Conservation (phyloP, 2,329 filamentous ascomycete genomes). For the Penicillium janthinellum region DNA sequence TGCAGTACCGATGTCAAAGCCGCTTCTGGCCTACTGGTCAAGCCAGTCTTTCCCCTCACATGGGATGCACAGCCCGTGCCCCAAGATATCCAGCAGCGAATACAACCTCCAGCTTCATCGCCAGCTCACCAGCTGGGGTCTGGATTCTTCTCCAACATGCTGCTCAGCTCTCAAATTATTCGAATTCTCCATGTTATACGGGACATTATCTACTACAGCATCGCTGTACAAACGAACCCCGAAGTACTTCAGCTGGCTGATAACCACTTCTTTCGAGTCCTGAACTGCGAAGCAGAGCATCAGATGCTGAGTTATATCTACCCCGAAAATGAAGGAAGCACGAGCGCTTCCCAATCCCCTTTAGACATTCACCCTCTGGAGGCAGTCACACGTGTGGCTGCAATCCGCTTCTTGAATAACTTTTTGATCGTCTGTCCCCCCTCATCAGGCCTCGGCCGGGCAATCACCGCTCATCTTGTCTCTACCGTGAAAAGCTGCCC, state of each 20-base stretch:
- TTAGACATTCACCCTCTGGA: conserved; percentile 32
- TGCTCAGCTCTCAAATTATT: conserved; percentile 33
- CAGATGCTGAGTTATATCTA: conserved; percentile 44
- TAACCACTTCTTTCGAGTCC: conserved; percentile 36
- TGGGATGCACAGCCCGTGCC: conserved; percentile 38
- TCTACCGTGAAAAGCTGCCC: conserved; percentile 24
- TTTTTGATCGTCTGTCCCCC: conserved; percentile 39
- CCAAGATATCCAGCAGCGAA: conserved; percentile 27
- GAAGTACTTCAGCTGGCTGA: conserved; percentile 27
- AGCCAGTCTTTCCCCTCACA: conserved; percentile 38
- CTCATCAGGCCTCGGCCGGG: conserved; percentile 37
- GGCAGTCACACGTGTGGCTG: conserved; percentile 33
- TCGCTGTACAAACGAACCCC: conserved; percentile 28
- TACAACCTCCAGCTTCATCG: conserved; percentile 32
- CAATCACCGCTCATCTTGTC: conserved; percentile 35
- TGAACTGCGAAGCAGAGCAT: conserved; percentile 41
- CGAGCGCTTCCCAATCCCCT: neutral
- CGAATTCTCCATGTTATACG: conserved; percentile 30
- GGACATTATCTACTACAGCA: conserved; percentile 38
- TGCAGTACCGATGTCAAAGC: conserved; percentile 39
- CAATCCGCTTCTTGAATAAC: conserved; percentile 35
- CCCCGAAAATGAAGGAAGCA: neutral
- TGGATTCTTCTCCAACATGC: conserved; percentile 30
- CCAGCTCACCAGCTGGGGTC: conserved; percentile 29
- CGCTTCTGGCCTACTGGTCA: conserved; percentile 36